Percentiles rank a stretch among this genome's conserved stretches.
Evolutionary conservation across 805 yeast species (phyloP).

Genomic region (Huiozyma naganishii): DNA sequence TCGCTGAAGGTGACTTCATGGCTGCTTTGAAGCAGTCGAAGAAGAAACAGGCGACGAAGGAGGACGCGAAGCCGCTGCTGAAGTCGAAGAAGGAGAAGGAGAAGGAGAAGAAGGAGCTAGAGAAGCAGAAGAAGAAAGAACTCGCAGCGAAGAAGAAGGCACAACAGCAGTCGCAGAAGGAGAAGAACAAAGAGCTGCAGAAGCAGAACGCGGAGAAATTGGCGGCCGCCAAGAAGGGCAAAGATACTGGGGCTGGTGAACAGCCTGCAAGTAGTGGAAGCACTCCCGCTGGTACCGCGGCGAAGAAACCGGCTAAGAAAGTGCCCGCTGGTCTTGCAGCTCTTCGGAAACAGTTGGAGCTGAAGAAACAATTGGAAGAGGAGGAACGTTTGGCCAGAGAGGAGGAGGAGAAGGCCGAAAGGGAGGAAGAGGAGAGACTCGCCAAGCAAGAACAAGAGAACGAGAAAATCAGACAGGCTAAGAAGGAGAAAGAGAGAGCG

Average conservation of each 20-base stretch:
- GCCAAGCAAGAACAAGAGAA: conserved; percentile 35
- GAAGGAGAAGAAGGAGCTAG: conserved; percentile 88
- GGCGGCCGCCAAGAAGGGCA: conserved; percentile 23
- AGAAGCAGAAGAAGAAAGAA: conserved; percentile 84
- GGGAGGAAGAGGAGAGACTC: conserved; percentile 41
- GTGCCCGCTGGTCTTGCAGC: conserved; percentile 89
- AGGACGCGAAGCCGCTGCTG: conserved; percentile 53
- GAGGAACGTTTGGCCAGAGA: conserved; percentile 65
- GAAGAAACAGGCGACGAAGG: conserved; percentile 57
- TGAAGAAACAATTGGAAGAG: conserved; percentile 80
- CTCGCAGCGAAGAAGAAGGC: conserved; percentile 79
- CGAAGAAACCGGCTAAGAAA: conserved; percentile 57
- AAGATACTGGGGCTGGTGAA: not conserved
- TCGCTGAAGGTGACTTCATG: conserved; percentile 60
- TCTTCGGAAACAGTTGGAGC: conserved; percentile 77
- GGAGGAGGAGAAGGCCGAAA: conserved; percentile 48
- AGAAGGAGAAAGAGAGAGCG: conserved; percentile 78
- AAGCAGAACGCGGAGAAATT: conserved; percentile 29
- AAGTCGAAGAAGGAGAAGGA: conserved; percentile 91
- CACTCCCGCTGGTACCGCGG: conserved; percentile 18
- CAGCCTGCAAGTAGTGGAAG: conserved; percentile 22
- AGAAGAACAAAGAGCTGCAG: conserved; percentile 41
- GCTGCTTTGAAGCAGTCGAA: conserved; percentile 72
- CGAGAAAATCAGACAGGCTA: conserved; percentile 49
- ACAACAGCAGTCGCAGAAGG: conserved; percentile 50